Percentiles rank a stretch among this genome's conserved stretches.
Evolutionary conservation across 116 monocot species (phyloP).

Genomic region (Phalaenopsis hybrid): DNA sequence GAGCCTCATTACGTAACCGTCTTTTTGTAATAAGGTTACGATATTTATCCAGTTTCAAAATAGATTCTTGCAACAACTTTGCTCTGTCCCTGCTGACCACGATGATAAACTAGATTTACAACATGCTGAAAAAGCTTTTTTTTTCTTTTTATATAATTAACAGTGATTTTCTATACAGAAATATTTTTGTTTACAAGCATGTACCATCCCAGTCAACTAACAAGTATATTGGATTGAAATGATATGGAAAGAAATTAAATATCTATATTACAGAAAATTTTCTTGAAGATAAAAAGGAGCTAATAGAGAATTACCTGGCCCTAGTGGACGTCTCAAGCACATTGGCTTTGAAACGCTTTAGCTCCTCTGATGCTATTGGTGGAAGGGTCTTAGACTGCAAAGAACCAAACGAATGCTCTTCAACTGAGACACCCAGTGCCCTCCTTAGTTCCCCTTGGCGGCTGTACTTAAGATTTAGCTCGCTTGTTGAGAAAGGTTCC

Average conservation of each 20-base stretch:
- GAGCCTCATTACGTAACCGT: constrained; percentile 42
- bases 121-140: not conserved
- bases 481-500: constrained; percentile 41
- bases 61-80: constrained; percentile 48
- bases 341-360: constrained; percentile 52
- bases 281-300: not conserved
- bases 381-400: constrained; percentile 37
- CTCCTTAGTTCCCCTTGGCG: constrained; percentile 59
- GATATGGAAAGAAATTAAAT: not conserved
- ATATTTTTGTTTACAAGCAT: not conserved
- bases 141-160: not conserved
- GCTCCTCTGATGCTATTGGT: constrained; percentile 44
- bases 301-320: constrained; percentile 36
- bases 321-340: constrained; percentile 30
- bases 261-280: not conserved
- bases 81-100: constrained; percentile 50
- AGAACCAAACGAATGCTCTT: constrained; percentile 50
- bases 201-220: not conserved
- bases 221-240: not conserved
- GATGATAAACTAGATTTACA: constrained; percentile 8
- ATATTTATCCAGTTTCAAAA: constrained; percentile 60
- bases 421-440: constrained; percentile 49
- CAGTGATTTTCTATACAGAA: not conserved
- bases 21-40: constrained; percentile 43
- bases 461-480: constrained; percentile 55